Conservation (phyloP, 257 asterid genomes). For the Buddleja alternifolia region DNA sequence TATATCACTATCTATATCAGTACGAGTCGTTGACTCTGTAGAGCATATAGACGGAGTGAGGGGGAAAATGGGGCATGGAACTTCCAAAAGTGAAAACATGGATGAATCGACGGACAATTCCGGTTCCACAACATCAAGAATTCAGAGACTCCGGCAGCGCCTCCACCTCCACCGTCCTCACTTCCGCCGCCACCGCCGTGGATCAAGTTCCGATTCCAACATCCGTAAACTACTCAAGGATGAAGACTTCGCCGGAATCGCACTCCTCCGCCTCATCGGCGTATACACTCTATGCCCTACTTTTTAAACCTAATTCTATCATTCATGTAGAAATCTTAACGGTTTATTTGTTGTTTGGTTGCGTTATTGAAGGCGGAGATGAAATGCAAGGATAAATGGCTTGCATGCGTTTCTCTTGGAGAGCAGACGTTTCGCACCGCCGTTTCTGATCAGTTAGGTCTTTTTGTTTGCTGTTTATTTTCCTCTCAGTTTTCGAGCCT, state of each 20-base stretch:
- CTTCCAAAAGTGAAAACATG: constrained; percentile 46
- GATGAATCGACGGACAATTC: constrained; percentile 54
- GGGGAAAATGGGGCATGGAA: constrained; percentile 63
- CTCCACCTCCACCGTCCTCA: constrained; percentile 56
- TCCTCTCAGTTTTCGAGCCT: background rate
- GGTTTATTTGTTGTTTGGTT: constrained; percentile 20
- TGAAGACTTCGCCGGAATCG: constrained; percentile 90
- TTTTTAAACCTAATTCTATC: background rate
- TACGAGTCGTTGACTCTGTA: background rate
- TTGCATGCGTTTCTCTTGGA: constrained; percentile 87
- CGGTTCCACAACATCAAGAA: constrained; percentile 48
- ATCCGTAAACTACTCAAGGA: constrained; percentile 53
- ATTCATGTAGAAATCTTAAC: too few relatives aligned
- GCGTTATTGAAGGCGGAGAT: constrained; percentile 76
- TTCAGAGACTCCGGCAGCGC: constrained; percentile 56
- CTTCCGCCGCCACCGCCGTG: constrained; percentile 50
- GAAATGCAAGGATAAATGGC: constrained; percentile 94
- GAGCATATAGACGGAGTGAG: background rate
- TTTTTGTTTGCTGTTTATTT: constrained; percentile 14
- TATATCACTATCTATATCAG: background rate
- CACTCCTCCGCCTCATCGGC: constrained; percentile 64
- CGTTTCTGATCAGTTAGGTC: constrained; percentile 76
- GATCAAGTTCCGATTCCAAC: constrained; percentile 32
- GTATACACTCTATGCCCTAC: constrained; percentile 39
- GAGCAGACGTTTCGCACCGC: constrained; percentile 89